phyloP scores from a whole-genome alignment of 1,284 basidiomycete genomes.

The Heliocybe sulcata region DNA sequence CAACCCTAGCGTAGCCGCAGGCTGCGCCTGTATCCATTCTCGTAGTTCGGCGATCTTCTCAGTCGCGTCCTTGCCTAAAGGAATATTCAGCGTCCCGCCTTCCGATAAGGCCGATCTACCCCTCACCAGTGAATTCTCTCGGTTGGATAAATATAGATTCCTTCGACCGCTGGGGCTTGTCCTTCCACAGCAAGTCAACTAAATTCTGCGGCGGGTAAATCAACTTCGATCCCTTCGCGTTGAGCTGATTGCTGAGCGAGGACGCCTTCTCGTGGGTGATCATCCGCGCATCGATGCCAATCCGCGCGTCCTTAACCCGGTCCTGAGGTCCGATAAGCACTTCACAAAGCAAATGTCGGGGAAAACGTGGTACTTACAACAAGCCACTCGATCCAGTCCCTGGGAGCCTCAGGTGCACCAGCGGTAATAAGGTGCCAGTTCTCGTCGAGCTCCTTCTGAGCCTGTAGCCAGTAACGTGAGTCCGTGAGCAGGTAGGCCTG shows the following conservation, averaged over 20 bases:
- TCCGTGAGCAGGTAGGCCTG: slow-evolving; percentile 77
- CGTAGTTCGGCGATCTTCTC: slow-evolving; percentile 53
- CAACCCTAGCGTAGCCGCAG: slow-evolving; percentile 53
- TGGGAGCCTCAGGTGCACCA: slow-evolving; percentile 49
- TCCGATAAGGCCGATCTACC: not conserved
- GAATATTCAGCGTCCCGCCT: not conserved
- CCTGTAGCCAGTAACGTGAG: slow-evolving; percentile 88
- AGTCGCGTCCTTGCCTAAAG: slow-evolving; percentile 40
- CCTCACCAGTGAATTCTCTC: slow-evolving; percentile 64
- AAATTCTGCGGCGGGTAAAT: slow-evolving; percentile 75
- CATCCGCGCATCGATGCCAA: slow-evolving; percentile 89
- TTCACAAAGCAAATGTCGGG: not conserved
- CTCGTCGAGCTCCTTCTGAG: slow-evolving; percentile 65
- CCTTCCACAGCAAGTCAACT: slow-evolving; percentile 79
- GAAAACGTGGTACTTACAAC: slow-evolving; percentile 32
- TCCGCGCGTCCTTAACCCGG: slow-evolving; percentile 45
- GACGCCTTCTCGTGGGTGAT: slow-evolving; percentile 70
- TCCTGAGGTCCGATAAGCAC: slow-evolving; percentile 25
- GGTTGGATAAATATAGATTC: slow-evolving; percentile 73
- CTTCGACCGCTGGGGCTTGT: slow-evolving; percentile 61
- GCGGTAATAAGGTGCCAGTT: slow-evolving; percentile 76
- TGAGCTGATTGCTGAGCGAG: slow-evolving; percentile 49
- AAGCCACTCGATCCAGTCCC: slow-evolving; percentile 78
- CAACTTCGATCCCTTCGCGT: slow-evolving; percentile 47
- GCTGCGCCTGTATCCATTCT: slow-evolving; percentile 55